Conservation (phyloP, 148 eudicot genomes). For the Tetragonia tetragonoides region DNA sequence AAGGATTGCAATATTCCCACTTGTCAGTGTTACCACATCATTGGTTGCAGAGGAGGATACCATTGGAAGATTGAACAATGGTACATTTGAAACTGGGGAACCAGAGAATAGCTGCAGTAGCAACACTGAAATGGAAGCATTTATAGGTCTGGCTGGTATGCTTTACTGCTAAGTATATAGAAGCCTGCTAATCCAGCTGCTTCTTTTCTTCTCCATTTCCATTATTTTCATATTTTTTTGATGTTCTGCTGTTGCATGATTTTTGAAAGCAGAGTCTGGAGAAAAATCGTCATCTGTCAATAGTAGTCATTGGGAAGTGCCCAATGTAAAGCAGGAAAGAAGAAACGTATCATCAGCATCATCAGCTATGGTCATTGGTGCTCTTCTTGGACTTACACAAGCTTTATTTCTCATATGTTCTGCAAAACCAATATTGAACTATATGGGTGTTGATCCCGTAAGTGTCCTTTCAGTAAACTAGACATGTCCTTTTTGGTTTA, state of each 20-base stretch:
- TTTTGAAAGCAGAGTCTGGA: conserved; percentile 2
- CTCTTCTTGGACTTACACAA: conserved; percentile 36
- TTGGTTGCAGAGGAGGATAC: conserved; percentile 49
- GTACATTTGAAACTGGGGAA: not conserved
- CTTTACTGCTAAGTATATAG: not conserved
- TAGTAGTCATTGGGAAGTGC: not conserved
- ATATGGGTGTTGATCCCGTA: conserved; percentile 38
- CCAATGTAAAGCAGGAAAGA: conserved; percentile 2
- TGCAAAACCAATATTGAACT: conserved; percentile 27
- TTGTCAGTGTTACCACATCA: conserved; percentile 45
- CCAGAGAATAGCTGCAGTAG: conserved; percentile 7
- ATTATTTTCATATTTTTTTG: not conserved
- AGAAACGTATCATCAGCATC: conserved; percentile 40
- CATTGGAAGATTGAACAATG: not conserved
- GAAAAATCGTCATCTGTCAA: not conserved
- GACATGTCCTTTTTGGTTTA: not conserved
- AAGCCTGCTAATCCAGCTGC: not conserved
- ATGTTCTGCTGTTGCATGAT: not conserved
- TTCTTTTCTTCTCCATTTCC: not conserved
- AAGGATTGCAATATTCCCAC: conserved; percentile 42
- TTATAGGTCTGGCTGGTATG: conserved; percentile 9
- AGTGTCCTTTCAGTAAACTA: conserved; percentile 4
- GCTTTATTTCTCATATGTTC: conserved; percentile 32
- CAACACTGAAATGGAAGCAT: not conserved
- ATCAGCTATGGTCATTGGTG: conserved; percentile 35